These are phyloP conservation scores for Pseudoneurospora amorphoporcata DNA, from an alignment of 495 filamentous ascomycete species.

Conservation along the genomic window DNA sequence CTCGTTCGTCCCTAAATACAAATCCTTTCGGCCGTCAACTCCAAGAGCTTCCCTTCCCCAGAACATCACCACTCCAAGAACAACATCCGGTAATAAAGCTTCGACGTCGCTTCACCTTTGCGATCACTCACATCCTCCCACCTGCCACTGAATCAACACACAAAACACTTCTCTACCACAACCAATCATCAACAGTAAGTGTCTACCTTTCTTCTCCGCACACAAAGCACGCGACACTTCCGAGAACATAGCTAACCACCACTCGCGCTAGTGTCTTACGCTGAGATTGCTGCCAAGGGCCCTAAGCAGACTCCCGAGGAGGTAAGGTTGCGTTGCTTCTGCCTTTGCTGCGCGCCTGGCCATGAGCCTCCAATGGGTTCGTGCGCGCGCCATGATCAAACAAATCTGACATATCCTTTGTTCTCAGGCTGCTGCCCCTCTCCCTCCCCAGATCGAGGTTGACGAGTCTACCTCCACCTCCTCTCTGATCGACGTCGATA, in stretches of 20 bases:
- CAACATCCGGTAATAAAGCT: neutral
- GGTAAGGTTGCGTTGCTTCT: conserved; percentile 30
- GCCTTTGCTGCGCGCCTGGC: neutral
- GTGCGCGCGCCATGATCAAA: neutral
- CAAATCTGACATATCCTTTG: neutral
- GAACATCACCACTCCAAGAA: neutral
- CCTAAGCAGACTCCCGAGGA: conserved; percentile 63
- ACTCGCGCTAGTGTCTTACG: conserved; percentile 56
- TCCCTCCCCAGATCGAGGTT: conserved; percentile 49
- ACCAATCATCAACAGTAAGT: conserved; percentile 6
- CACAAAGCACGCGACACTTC: neutral
- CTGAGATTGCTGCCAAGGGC: conserved; percentile 61
- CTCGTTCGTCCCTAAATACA: neutral
- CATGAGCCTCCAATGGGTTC: neutral
- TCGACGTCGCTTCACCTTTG: neutral
- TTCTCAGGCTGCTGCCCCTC: conserved; percentile 50
- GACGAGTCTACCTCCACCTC: conserved; percentile 45
- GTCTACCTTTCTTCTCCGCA: neutral
- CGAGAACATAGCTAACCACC: neutral
- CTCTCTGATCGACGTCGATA: conserved; percentile 69
- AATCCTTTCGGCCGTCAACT: neutral
- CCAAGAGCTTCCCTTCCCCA: neutral
- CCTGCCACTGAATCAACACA: neutral
- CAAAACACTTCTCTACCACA: neutral
- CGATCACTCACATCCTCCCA: neutral